Conservation (phyloP, 768 basidiomycete genomes). For the Coprinopsis marcescibilis region DNA sequence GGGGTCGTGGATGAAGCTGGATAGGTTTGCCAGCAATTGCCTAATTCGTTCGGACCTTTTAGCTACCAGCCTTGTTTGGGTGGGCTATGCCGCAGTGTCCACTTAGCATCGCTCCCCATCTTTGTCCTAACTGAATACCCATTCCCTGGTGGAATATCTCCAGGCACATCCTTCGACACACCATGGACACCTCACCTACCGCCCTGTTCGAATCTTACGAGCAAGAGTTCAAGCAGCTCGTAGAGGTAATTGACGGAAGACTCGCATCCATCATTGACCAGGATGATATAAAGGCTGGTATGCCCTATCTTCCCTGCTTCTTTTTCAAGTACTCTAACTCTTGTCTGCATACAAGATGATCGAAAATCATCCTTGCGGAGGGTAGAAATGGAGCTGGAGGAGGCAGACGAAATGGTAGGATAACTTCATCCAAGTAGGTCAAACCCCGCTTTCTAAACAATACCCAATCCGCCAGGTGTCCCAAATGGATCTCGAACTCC, state of each 20-base stretch:
- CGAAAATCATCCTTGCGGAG: constrained; percentile 74
- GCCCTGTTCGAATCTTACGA: constrained; percentile 90
- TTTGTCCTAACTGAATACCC: not conserved
- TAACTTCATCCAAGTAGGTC: not conserved
- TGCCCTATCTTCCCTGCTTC: not conserved
- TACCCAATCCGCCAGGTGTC: constrained; percentile 56
- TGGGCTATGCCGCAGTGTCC: constrained; percentile 4
- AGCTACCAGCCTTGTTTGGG: not conserved
- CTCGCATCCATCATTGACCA: constrained; percentile 61
- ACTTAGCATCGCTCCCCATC: constrained; percentile 3
- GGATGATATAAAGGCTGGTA: constrained; percentile 64
- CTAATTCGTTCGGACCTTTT: not conserved
- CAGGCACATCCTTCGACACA: no score
- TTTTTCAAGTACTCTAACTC: constrained; percentile 5
- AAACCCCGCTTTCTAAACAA: not conserved
- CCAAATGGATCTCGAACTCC: constrained; percentile 99
- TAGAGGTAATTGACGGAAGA: constrained; percentile 69
- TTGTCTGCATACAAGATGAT: constrained; percentile 48
- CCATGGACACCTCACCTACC: constrained; percentile 80
- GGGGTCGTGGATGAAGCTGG: constrained; percentile 6
- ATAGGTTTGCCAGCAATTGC: not conserved
- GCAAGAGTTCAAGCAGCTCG: constrained; percentile 83
- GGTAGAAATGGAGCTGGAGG: constrained; percentile 94
- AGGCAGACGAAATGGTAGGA: constrained; percentile 93
- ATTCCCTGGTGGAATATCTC: constrained; percentile 30